Percentiles rank a stretch among this genome's conserved stretches.
Conservation (phyloP, 2,329 filamentous ascomycete genomes). For the Penicillium sp. region DNA sequence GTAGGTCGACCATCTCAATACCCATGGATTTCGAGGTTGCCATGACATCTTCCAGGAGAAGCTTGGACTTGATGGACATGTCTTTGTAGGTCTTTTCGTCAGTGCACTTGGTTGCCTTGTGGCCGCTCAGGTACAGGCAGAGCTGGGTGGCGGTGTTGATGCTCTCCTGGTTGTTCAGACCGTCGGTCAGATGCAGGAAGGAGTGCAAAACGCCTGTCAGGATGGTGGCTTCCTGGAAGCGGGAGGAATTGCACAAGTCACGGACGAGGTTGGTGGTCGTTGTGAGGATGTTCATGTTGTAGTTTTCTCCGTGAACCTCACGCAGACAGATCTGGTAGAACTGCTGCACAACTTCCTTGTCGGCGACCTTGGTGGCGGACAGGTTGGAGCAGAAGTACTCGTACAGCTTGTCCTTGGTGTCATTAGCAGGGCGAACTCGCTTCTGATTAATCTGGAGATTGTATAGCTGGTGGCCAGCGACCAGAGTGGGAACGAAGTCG, state of each 20-base stretch:
- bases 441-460: constrained; percentile 35
- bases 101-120: constrained; percentile 32
- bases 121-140: constrained; percentile 38
- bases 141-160: constrained; percentile 40
- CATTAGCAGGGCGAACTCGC: constrained; percentile 29
- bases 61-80: constrained; percentile 37
- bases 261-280: constrained; percentile 30
- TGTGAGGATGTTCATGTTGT: constrained; percentile 34
- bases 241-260: constrained; percentile 31
- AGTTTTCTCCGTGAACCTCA: constrained; percentile 32
- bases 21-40: constrained; percentile 29
- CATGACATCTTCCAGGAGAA: constrained; percentile 38
- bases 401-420: constrained; percentile 37
- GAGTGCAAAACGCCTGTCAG: constrained; percentile 37
- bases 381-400: constrained; percentile 40
- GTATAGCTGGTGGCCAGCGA: constrained; percentile 32
- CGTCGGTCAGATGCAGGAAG: constrained; percentile 37
- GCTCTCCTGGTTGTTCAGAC: constrained; percentile 32
- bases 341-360: constrained; percentile 32
- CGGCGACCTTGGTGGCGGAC: constrained; percentile 28
- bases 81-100: constrained; percentile 28
- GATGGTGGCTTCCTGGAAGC: constrained; percentile 37
- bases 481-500: constrained; percentile 36
- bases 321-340: constrained; percentile 37
- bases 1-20: constrained; percentile 37